A percentile compares a stretch with the other conserved stretches of the same genome.
phyloP scores from a whole-genome alignment of 768 basidiomycete species.

The Calvatia gigantea region DNA sequence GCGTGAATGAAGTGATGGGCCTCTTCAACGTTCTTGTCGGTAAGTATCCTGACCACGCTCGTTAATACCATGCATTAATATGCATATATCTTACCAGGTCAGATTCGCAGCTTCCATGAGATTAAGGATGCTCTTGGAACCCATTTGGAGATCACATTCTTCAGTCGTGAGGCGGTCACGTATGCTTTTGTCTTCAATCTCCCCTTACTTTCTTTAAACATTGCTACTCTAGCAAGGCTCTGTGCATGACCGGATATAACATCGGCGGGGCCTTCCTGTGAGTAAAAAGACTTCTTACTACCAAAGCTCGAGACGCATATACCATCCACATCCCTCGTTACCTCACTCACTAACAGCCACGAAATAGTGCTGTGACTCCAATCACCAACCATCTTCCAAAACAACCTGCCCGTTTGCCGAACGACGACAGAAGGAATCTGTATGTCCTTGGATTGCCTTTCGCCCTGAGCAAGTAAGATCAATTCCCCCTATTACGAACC shows the following conservation, averaged over 20 bases:
- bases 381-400: no score
- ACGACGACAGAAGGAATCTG: constrained; percentile 69
- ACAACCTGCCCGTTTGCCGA: constrained; percentile 20
- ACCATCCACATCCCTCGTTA: constrained; percentile 18
- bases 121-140: constrained; percentile 33
- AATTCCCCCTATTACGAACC: neutral
- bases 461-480: constrained; percentile 66
- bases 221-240: constrained; percentile 46
- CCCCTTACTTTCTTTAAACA: constrained; percentile 7
- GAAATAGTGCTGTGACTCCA: constrained; percentile 35
- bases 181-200: constrained; percentile 24
- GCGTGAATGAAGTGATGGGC: constrained; percentile 44
- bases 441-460: constrained; percentile 85
- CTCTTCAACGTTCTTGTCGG: constrained; percentile 59
- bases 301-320: constrained; percentile 4
- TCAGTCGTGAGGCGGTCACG: constrained; percentile 50
- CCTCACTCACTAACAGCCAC: constrained; percentile 16
- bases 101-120: constrained; percentile 45
- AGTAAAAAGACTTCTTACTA: constrained; percentile 22
- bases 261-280: constrained; percentile 54
- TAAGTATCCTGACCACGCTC: constrained; percentile 18
- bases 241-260: constrained; percentile 64
- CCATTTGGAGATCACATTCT: constrained; percentile 51
- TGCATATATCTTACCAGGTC: constrained; percentile 33
- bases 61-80: neutral